Evolutionary conservation across 495 filamentous ascomycete genomes (phyloP), one percentile per base, ranked within the genome.

Genomic region (Aspergillus sclerotioniger): DNA sequence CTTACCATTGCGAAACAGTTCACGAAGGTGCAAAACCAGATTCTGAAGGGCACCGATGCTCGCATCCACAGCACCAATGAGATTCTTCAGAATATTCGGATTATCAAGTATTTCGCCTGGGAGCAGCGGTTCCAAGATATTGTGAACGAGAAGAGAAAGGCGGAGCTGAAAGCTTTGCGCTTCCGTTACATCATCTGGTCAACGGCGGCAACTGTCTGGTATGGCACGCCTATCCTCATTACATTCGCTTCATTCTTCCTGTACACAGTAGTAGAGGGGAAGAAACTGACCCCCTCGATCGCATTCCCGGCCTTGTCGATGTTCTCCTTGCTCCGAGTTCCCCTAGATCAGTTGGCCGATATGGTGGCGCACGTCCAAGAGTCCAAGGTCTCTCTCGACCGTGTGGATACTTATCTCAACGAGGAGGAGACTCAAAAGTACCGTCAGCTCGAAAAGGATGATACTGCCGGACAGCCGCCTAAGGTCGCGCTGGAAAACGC

Each of bases 51-150:
- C 13, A 98, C 95, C 6, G 95, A 99, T 75, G 92, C 93, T 62
- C 87, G 95, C 33, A 99, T 99, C 60, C 89, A 98, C 70, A 87
- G 90, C 3, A 98, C 95, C 8, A 98, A 98, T 71, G 95, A 99
- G 71, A 89, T 98, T 8, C 80, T 99, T 20, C 93, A 95, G 65
- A 99, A 97, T 62, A 98, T 99, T 62, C 84, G 95, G 32, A 97
- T 99, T 65, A 98, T 99, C 83, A 99, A 99, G 71, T 99, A 92
- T 72, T 99, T 99, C 70, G 93, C 95, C 2, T 99, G 95, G 95
- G 95, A 99, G 71, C 86, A 89, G 58, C 89, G 95, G 8, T 99
- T 96, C 72, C 82, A 87, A 46, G 83, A 86, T 16, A 85, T 91
- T 53, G 91, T 99, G 15, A 85, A 92, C 58, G 93, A 96, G 69